Base-by-base conservation (phyloP, 192 early-diverging fungal species). In the Coemansia sp. region DNA sequence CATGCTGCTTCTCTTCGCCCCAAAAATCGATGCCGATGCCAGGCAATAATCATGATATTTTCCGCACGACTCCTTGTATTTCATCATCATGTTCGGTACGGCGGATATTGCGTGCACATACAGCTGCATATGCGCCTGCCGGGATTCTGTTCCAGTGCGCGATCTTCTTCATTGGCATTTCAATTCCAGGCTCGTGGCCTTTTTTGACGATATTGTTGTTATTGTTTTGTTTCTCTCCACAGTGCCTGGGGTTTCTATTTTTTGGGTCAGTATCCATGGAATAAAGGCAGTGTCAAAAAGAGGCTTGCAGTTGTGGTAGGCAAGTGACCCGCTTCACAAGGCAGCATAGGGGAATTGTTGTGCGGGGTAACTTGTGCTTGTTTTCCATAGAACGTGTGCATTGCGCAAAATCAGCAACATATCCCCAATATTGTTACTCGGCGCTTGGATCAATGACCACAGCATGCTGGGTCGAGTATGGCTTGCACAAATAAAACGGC, bases 251-350 rank as follows among this genome's bases (percentile, higher is more conserved):
- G 6, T 18, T 48, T 18, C 6, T 48, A 18, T 3, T 48, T 48
- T n/a, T 48, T 48, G 47, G 47, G 52, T 11, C 25, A 26, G 14
- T 54, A 54, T 54, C 52, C 52, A 54, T 26, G 14, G 11, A 54
- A 52, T 52, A 25, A 25, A 23, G 14, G 31, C 40, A 2, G 15
- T n/a, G 40, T n/a, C 40, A 28, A 31, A 54, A 31, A 17, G 52
- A 54, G 52, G 52, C 52, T 54, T 54, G 25, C 52, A 54, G 52
- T 26, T 14, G 17, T 8, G 7, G n/a, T 12, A 17, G n/a, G 17
- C 15, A 20, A 20, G 47, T 20, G 18, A 48, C 47, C 2, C 17
- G 47, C 15, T 48, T 48, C 7, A 34, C 31, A 34, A 34, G 31
- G 31, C 31, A 34, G 31, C 31, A 34, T 34, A 7, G 31, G 8